Percentiles rank a stretch among this genome's conserved stretches.
Evolutionary conservation across 768 basidiomycete genomes (phyloP).

Genomic region (Filobasidium floriforme): DNA sequence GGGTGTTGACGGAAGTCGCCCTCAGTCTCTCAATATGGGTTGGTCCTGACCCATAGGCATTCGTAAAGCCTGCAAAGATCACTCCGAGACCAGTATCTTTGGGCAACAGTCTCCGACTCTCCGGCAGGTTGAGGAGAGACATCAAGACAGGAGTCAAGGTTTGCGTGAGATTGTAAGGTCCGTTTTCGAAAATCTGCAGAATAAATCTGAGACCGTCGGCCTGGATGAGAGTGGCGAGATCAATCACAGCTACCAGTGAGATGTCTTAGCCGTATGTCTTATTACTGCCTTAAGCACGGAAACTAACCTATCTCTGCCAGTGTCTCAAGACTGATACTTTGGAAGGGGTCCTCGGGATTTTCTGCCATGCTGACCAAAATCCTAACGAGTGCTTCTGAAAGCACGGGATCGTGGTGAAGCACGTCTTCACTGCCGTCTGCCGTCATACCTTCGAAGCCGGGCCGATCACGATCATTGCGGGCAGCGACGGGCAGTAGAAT

Average conservation of each 20-base stretch:
- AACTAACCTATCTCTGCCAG: constrained; percentile 77
- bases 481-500: constrained; percentile 53
- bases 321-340: constrained; percentile 72
- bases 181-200: constrained; percentile 80
- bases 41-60: constrained; percentile 76
- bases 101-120: constrained; percentile 65
- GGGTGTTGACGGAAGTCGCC: constrained; percentile 67
- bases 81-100: constrained; percentile 88
- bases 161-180: constrained; percentile 69
- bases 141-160: constrained; percentile 73
- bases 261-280: neutral
- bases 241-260: constrained; percentile 62
- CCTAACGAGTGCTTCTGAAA: constrained; percentile 52
- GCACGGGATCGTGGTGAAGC: constrained; percentile 10
- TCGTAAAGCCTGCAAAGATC: constrained; percentile 79
- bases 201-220: constrained; percentile 80
- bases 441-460: too few relatives aligned
- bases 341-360: constrained; percentile 80
- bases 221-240: constrained; percentile 69
- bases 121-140: constrained; percentile 74
- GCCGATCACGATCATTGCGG: too few relatives aligned
- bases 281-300: neutral
- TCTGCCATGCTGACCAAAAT: constrained; percentile 90
- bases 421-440: too few relatives aligned
- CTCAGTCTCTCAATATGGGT: constrained; percentile 73